These are phyloP conservation scores for Phoma sp. DNA, from an alignment of 2,329 filamentous ascomycete genomes.

Conservation along the genomic window DNA sequence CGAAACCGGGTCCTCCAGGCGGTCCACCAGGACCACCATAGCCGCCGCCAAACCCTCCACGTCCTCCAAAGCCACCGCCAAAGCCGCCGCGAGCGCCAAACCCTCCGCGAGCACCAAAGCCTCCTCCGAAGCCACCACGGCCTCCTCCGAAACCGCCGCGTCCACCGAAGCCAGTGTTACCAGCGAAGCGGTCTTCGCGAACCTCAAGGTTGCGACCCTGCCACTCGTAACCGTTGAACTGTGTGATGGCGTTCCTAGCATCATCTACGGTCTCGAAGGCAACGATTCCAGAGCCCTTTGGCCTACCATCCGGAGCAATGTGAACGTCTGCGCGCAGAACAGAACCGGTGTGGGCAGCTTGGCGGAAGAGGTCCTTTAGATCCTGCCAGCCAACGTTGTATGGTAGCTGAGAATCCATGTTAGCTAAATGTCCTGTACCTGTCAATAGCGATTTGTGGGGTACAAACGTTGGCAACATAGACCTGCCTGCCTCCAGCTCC, in stretches of 20 bases:
- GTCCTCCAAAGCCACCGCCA: slow-evolving; percentile 51
- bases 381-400: slow-evolving; percentile 99
- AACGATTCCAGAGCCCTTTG: slow-evolving; percentile 96
- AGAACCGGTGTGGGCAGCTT: slow-evolving; percentile 64
- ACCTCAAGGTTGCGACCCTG: slow-evolving; percentile 93
- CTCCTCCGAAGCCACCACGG: slow-evolving; percentile 63
- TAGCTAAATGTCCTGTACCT: slow-evolving; percentile 41
- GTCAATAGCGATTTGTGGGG: slow-evolving; percentile 37
- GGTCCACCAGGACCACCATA: slow-evolving; percentile 30
- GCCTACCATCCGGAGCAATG: slow-evolving; percentile 85
- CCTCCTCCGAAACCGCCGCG: slow-evolving; percentile 63
- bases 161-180: slow-evolving; percentile 54
- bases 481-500: slow-evolving; percentile 82
- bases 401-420: slow-evolving; percentile 72
- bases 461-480: slow-evolving; percentile 97
- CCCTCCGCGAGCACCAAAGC: slow-evolving; percentile 53
- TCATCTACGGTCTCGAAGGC: slow-evolving; percentile 95
- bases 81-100: slow-evolving; percentile 56
- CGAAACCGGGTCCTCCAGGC: slow-evolving; percentile 47
- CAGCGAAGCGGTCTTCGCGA: slow-evolving; percentile 92
- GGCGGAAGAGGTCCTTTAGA: slow-evolving; percentile 96
- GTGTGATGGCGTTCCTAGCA: slow-evolving; percentile 92
- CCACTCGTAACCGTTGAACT: slow-evolving; percentile 99
- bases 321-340: slow-evolving; percentile 97
- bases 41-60: slow-evolving; percentile 59